phyloP scores from a whole-genome alignment of 441 rosid genomes.

The Omphalea diandra region DNA sequence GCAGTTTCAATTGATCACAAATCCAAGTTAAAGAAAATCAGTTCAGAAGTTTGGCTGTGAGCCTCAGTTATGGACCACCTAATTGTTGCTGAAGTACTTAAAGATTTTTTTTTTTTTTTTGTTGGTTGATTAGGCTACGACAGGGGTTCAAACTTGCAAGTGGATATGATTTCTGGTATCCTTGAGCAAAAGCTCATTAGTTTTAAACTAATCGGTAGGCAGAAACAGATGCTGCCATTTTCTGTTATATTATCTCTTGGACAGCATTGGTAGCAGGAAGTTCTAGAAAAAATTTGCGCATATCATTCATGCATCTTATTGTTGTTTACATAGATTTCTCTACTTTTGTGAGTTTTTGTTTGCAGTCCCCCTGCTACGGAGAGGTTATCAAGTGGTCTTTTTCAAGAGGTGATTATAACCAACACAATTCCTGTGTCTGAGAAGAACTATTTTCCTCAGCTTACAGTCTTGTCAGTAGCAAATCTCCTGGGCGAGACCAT shows the following conservation, averaged over 20 bases:
- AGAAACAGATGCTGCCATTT: not conserved
- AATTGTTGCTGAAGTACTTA: not conserved
- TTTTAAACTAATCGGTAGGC: not conserved
- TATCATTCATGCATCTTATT: not conserved
- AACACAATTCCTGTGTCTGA: constrained; percentile 86
- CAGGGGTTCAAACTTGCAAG: no score
- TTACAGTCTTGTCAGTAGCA: constrained; percentile 86
- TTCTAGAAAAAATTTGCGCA: not conserved
- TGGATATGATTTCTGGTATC: no score
- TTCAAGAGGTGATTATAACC: constrained; percentile 94
- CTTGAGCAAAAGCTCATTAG: no score
- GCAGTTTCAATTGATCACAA: not conserved
- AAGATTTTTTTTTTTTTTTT: no score
- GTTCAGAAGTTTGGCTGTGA: not conserved
- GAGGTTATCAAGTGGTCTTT: constrained; percentile 86
- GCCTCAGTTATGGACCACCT: not conserved
- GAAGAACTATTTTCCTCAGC: constrained; percentile 83
- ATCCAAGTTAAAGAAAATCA: not conserved
- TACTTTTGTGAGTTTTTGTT: constrained; percentile 9
- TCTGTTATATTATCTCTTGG: not conserved
- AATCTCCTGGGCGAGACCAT: constrained; percentile 93
- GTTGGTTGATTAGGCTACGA: no score
- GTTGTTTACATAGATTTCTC: not conserved
- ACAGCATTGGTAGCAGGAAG: not conserved
- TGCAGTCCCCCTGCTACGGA: constrained; percentile 93